Conservation (phyloP, 176 grass and related monocot genomes). For the Avena eriantha region DNA sequence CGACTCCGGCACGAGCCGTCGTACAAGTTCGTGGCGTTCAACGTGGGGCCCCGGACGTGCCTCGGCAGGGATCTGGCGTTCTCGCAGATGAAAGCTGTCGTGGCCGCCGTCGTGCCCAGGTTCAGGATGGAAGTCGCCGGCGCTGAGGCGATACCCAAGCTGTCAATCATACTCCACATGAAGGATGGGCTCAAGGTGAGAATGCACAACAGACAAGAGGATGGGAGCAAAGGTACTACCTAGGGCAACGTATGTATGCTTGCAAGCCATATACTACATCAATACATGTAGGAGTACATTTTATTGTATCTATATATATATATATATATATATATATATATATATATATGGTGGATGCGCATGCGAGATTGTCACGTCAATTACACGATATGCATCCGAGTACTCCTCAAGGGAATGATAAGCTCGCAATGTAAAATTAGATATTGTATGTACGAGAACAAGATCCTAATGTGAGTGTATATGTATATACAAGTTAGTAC, state of each 20-base stretch:
- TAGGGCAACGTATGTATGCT: background rate
- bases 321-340: too few relatives aligned
- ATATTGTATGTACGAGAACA: too few relatives aligned
- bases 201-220: slow-evolving; percentile 40
- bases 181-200: slow-evolving; percentile 67
- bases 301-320: too few relatives aligned
- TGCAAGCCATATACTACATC: background rate
- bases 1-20: slow-evolving; percentile 64
- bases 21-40: slow-evolving; percentile 85
- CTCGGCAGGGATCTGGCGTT: slow-evolving; percentile 66
- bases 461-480: too few relatives aligned
- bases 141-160: slow-evolving; percentile 53
- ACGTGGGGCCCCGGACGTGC: slow-evolving; percentile 76
- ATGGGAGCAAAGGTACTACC: background rate
- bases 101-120: slow-evolving; percentile 51
- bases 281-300: too few relatives aligned
- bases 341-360: too few relatives aligned
- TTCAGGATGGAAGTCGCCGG: slow-evolving; percentile 56
- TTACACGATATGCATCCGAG: too few relatives aligned
- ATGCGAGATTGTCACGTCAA: too few relatives aligned
- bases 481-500: too few relatives aligned
- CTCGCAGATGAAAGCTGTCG: slow-evolving; percentile 74
- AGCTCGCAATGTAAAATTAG: too few relatives aligned
- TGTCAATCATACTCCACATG: slow-evolving; percentile 84
- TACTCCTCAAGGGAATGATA: too few relatives aligned